Evolutionary conservation across 2,329 filamentous ascomycete genomes (phyloP).

Genomic region (Chaetomiaceae sp.): DNA sequence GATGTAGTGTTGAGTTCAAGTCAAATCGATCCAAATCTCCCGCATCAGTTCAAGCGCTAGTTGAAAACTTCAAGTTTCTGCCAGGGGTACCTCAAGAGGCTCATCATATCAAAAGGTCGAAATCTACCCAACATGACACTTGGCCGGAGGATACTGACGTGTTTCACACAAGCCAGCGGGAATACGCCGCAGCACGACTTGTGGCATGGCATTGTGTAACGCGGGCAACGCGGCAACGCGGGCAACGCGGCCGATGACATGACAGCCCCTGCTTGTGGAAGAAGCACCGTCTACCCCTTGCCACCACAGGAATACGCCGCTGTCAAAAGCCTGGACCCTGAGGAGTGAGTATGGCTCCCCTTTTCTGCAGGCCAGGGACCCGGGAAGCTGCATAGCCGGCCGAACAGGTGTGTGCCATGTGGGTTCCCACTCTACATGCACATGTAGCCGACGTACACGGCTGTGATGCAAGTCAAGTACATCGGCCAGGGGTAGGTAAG

Average conservation of each 20-base stretch:
- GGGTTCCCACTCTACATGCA: neutral
- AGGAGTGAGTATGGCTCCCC: no score
- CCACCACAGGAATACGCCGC: neutral
- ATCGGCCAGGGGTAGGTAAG: neutral
- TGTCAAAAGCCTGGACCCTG: neutral
- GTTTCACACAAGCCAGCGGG: conserved; percentile 2
- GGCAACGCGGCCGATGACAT: neutral
- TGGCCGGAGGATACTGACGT: neutral
- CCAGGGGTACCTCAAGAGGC: no score
- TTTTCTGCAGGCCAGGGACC: neutral
- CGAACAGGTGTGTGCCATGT: conserved; percentile 2
- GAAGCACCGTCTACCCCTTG: no score
- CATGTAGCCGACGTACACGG: no score
- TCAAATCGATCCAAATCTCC: no score
- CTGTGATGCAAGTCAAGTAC: neutral
- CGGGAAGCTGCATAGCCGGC: neutral
- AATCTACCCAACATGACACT: no score
- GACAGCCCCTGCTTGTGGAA: neutral
- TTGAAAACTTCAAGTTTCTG: no score
- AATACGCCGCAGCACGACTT: neutral
- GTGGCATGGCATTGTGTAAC: neutral
- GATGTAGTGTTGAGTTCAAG: no score
- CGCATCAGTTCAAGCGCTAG: no score
- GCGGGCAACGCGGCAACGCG: no score
- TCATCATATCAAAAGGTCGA: no score